Evolutionary conservation across 306 rosid species (phyloP), one percentile per base, ranked within the genome.

Genomic region (Carpinus fangiana): DNA sequence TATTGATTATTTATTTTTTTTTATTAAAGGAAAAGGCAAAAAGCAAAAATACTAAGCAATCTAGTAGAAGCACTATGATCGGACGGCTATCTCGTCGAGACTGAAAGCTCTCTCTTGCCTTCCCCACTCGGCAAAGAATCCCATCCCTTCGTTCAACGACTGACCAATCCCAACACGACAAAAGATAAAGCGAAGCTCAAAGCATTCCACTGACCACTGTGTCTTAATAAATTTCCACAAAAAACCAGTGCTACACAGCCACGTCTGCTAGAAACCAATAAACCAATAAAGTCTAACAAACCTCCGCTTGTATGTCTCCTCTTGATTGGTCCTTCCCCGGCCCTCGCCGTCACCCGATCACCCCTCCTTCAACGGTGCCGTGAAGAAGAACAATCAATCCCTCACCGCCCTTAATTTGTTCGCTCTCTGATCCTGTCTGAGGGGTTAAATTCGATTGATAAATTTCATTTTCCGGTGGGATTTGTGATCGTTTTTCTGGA

Each of bases 231-330:
- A 38, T 3, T 13, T 23, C n/a, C 11, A 72, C 28, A 48, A 38
- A 6, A 0, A 1, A n/a, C 68, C 82, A 73, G 52, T 52, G 6
- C 2, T 0, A 7, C 9, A 14, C 67, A 8, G 17, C 60, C 74
- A 68, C 79, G 75, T 74, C 8, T 21, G 50, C 13, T 5, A 1
- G 14, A 28, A 46, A 4, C 43, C 18, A 28, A 12, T 13, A 5
- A n/a, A n/a, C n/a, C n/a, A n/a, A n/a, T n/a, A n/a, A n/a, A 4
- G n/a, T 9, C 18, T 50, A 18, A 43, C 23, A 21, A 12, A 13
- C n/a, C 13, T 50, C 45, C 21, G 66, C 10, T 36, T 5, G 26
- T 76, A 34, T 75, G 84, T 9, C 76, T 11, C 41, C 52, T 45
- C 13, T 54, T 41, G 0, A 75, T 41, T 56, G 41, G 80, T 59